These are phyloP conservation scores for Taphrina confusa DNA, from an alignment of 1,139 yeast species.

Conservation along the genomic window DNA sequence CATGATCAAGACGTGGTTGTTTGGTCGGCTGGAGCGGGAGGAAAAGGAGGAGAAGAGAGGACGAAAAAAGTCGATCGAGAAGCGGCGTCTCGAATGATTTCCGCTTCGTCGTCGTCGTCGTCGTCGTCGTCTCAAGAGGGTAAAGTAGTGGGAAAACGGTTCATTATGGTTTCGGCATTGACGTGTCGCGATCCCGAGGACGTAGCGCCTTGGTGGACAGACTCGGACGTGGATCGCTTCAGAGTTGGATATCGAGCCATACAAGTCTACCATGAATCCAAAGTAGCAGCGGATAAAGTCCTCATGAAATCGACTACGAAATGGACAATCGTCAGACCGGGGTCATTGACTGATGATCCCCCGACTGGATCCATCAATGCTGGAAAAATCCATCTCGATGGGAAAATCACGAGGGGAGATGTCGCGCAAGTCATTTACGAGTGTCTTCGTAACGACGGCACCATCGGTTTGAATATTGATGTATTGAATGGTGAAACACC, in stretches of 20 bases:
- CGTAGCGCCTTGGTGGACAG: slow-evolving; percentile 40
- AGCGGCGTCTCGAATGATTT: slow-evolving; percentile 61
- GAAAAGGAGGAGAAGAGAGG: slow-evolving; percentile 52
- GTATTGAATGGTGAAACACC: not conserved
- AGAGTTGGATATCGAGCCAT: slow-evolving; percentile 45
- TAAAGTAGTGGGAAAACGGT: slow-evolving; percentile 54
- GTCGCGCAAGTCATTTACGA: slow-evolving; percentile 15
- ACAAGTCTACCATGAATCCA: slow-evolving; percentile 55
- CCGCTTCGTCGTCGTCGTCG: slow-evolving; percentile 51
- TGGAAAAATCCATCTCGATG: slow-evolving; percentile 8
- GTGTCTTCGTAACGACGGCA: not conserved
- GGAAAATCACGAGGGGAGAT: slow-evolving; percentile 9
- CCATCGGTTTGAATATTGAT: not conserved
- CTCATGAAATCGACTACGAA: slow-evolving; percentile 49
- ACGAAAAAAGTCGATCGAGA: slow-evolving; percentile 62
- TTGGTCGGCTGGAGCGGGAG: slow-evolving; percentile 67
- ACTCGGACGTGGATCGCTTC: slow-evolving; percentile 55
- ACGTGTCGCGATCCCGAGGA: slow-evolving; percentile 41
- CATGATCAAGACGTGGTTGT: slow-evolving; percentile 60
- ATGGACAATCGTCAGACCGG: slow-evolving; percentile 59
- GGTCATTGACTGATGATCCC: slow-evolving; percentile 49
- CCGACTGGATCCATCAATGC: slow-evolving; percentile 50
- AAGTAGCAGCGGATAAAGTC: slow-evolving; percentile 59
- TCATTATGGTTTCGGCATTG: slow-evolving; percentile 59
- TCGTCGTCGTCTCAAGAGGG: too few species aligned